A percentile compares a stretch with the other conserved stretches of the same genome.
Evolutionary conservation across 768 basidiomycete genomes (phyloP).

Genomic region (Leccinum rimulosum): DNA sequence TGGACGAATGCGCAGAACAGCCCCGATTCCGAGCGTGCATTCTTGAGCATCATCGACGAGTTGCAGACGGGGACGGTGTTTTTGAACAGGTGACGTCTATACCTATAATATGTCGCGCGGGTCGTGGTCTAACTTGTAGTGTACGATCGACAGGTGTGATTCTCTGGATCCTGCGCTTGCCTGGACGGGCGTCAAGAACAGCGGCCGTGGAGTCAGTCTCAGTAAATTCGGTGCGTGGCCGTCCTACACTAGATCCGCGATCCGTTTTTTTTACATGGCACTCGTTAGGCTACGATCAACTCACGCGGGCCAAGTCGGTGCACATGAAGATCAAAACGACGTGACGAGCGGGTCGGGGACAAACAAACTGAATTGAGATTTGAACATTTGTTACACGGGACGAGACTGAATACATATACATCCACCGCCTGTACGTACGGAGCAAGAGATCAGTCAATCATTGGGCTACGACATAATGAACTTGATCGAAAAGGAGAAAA

Average conservation of each 20-base stretch:
- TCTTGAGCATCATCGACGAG: slow-evolving; percentile 60
- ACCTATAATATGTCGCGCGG: too few relatives aligned
- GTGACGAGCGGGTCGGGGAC: not conserved
- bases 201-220: slow-evolving; percentile 87
- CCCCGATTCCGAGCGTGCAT: slow-evolving; percentile 62
- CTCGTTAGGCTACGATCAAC: slow-evolving; percentile 77
- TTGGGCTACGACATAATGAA: not conserved
- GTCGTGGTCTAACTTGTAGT: not conserved
- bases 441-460: not conserved
- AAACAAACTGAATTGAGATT: not conserved
- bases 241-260: not conserved
- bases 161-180: slow-evolving; percentile 88
- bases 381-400: not conserved
- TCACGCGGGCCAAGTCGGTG: slow-evolving; percentile 77
- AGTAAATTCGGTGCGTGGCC: slow-evolving; percentile 74
- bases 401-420: too few relatives aligned
- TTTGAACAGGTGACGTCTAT: slow-evolving; percentile 65
- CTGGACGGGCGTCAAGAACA: slow-evolving; percentile 95
- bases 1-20: slow-evolving; percentile 79
- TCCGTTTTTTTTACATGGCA: not conserved
- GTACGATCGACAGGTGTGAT: slow-evolving; percentile 59
- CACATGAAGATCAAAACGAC: slow-evolving; percentile 77
- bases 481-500: not conserved
- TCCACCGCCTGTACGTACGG: not conserved
- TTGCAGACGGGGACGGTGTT: slow-evolving; percentile 92